A percentile compares a stretch with the other conserved stretches of the same genome.
These are phyloP conservation scores for Nectriaceae sp. DNA, from an alignment of 2,329 filamentous ascomycete species.

Conservation along the genomic window DNA sequence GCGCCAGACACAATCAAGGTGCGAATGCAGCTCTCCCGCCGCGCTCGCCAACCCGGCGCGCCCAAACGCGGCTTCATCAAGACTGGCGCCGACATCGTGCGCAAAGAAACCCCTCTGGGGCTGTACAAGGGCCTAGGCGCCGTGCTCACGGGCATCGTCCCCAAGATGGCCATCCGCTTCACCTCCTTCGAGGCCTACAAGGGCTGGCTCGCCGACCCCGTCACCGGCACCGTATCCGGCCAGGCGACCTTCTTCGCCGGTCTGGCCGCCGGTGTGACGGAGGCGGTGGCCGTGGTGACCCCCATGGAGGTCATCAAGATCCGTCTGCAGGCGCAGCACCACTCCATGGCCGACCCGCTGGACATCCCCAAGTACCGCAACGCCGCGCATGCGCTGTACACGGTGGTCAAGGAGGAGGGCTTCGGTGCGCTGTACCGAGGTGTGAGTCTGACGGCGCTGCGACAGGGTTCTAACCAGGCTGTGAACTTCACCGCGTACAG, in stretches of 20 bases:
- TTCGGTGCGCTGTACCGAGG: constrained; percentile 86
- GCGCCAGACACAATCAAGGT: constrained; percentile 90
- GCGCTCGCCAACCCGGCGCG: constrained; percentile 79
- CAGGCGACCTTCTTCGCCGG: constrained; percentile 74
- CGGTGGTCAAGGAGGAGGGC: constrained; percentile 90
- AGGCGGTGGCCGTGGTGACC: constrained; percentile 94
- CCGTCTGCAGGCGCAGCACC: constrained; percentile 94
- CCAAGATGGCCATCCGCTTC: constrained; percentile 99
- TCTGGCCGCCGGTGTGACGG: constrained; percentile 88
- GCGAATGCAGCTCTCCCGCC: constrained; percentile 94
- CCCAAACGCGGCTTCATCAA: constrained; percentile 85
- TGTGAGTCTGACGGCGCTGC: constrained; percentile 87
- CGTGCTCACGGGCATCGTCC: constrained; percentile 92
- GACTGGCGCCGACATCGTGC: constrained; percentile 85
- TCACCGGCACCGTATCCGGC: constrained; percentile 68
- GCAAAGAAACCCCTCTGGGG: constrained; percentile 86
- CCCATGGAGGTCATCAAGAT: constrained; percentile 99
- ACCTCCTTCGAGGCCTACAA: constrained; percentile 98
- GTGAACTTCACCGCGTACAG: constrained; percentile 99
- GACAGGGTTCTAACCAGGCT: constrained; percentile 96
- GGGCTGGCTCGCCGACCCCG: constrained; percentile 70
- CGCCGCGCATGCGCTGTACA: constrained; percentile 80
- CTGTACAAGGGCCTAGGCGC: constrained; percentile 98
- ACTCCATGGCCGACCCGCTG: constrained; percentile 95
- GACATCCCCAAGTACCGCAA: constrained; percentile 97